Base-by-base conservation (phyloP, 345 rosid genomes). In the Raphanus sativus region DNA sequence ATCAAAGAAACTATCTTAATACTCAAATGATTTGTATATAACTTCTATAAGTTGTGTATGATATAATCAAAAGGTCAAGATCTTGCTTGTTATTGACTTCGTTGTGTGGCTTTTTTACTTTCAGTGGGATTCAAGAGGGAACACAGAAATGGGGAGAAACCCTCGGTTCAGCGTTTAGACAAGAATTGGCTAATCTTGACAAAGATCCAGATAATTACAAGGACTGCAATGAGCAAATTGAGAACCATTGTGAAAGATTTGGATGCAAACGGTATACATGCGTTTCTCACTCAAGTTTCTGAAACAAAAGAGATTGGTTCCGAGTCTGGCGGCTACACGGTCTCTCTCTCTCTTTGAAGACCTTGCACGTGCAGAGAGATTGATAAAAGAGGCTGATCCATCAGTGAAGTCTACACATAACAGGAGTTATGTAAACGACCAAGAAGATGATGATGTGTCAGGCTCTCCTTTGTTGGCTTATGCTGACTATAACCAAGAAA, bases 261-360 rank as follows among this genome's bases (percentile, higher is more conserved):
- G 85, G 93, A 96, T 70, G 85, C 89, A 3, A 93, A 86, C 85
- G 89, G 92, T 32, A 89, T 96, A 67, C 97, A 93, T 0, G 70
- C 85, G 15, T 93, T 96, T 81, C 88, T 96, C 75, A 86, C 90
- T 40, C 96, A 96, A 78, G 90, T 96, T 73, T 93, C 97, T 21
- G 91, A 93, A 77, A 86, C 92, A 29, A 93, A 88, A 82, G 99
- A 91, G 84, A 90, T 89, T 0, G 98, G 98, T 8, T 84, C 87
- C 0, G 82, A 89, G n/a, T 89, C 98, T 0, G 90, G 93, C 9
- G 40, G 91, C 73, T 93, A 88, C 86, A 89, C 97, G 0, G 93
- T 96, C 60, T 93, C 99, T 2, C 97, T 96, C 62, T 2, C 97
- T 96, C 62, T 88, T 90, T 33, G 98, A 96, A 85, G 97, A 89